A percentile compares a stretch with the other conserved stretches of the same genome.
These are phyloP conservation scores for Lepiota brunneoincarnata DNA, from an alignment of 768 basidiomycete species.

Conservation along the genomic window DNA sequence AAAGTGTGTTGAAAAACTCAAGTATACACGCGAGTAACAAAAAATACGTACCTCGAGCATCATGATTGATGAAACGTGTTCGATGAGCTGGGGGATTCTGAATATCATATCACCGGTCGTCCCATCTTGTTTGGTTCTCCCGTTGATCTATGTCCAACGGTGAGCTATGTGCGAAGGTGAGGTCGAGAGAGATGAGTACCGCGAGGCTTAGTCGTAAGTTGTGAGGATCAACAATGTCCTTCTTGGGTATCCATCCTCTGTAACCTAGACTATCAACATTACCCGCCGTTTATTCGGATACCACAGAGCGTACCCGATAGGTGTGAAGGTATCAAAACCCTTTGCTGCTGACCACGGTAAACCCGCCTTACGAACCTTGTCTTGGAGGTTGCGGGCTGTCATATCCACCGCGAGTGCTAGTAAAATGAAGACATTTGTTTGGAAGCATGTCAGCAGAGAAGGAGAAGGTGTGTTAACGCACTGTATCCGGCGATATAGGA, in stretches of 20 bases:
- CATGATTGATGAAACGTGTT: constrained; percentile 95
- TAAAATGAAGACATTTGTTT: constrained; percentile 12
- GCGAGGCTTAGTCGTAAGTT: constrained; percentile 75
- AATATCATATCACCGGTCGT: constrained; percentile 91
- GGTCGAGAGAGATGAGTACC: constrained; percentile 33
- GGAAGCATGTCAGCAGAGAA: background rate
- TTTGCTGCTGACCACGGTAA: constrained; percentile 98
- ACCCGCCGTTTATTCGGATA: background rate
- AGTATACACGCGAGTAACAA: background rate
- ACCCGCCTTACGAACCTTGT: constrained; percentile 86
- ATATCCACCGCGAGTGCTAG: constrained; percentile 92
- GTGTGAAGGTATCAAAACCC: constrained; percentile 96
- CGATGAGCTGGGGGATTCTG: constrained; percentile 81
- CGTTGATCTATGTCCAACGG: constrained; percentile 67
- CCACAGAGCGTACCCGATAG: constrained; percentile 61
- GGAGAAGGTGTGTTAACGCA: constrained; percentile 31
- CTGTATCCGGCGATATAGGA: constrained; percentile 91
- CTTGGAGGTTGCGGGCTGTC: constrained; percentile 95
- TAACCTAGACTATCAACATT: background rate
- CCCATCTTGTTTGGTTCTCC: constrained; percentile 78
- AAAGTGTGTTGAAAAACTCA: background rate
- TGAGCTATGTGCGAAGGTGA: background rate
- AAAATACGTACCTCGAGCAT: constrained; percentile 73
- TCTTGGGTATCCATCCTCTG: constrained; percentile 81
- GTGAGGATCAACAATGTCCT: constrained; percentile 65